A percentile compares a stretch with the other conserved stretches of the same genome.
Evolutionary conservation across 257 asterid genomes (phyloP).

Genomic region (Agastache rugosa): DNA sequence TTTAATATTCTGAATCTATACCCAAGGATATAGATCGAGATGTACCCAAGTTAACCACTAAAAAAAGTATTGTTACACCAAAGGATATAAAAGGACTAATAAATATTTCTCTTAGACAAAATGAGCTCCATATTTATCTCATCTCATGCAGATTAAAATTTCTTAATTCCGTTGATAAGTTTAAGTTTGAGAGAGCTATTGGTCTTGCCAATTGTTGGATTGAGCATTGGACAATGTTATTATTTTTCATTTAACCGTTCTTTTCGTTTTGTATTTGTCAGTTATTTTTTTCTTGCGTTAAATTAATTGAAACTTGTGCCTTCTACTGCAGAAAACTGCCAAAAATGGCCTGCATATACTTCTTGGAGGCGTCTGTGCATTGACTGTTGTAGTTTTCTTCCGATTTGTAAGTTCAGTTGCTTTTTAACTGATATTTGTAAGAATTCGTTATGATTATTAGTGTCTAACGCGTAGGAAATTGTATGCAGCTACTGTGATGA

Average conservation of each 20-base stretch:
- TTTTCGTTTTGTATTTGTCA: conserved; percentile 9
- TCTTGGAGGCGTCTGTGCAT: conserved; percentile 94
- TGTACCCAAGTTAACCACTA: background rate
- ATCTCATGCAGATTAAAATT: background rate
- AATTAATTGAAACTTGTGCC: conserved; percentile 29
- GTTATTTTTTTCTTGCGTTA: conserved; percentile 1
- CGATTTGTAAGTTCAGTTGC: conserved; percentile 79
- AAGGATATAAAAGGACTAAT: conserved; percentile 8
- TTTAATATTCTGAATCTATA: no score
- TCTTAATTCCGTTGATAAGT: background rate
- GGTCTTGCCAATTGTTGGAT: conserved; percentile 10
- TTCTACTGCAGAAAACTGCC: conserved; percentile 73
- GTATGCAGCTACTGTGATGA: background rate
- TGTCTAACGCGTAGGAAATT: background rate
- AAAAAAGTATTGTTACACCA: background rate
- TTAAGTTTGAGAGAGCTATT: conserved; percentile 20
- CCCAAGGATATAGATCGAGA: background rate
- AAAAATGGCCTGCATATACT: conserved; percentile 89
- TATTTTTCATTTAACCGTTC: conserved; percentile 23
- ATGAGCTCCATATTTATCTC: background rate
- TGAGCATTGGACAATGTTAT: background rate
- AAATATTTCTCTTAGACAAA: conserved; percentile 1
- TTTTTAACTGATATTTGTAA: conserved; percentile 17
- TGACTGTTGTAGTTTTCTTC: conserved; percentile 84
- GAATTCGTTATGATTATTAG: conserved; percentile 26